Evolutionary conservation across 805 yeast genomes (phyloP).

Genomic region (Starmerella bombicola): DNA sequence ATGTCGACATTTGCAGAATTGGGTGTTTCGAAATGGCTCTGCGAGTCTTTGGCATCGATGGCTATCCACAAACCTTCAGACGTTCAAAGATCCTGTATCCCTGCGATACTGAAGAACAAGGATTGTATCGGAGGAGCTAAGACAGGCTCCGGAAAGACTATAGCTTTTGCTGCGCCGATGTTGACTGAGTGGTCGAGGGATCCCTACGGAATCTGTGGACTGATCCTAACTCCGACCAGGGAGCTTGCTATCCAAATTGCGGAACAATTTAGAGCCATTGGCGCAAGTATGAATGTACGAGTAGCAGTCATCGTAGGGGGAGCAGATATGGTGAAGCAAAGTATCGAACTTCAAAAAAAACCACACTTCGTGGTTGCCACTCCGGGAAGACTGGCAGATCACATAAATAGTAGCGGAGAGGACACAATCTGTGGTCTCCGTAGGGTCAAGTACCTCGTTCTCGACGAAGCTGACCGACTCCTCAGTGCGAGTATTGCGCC

Average conservation of each 20-base stretch:
- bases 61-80: slow-evolving; percentile 70
- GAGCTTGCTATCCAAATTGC: slow-evolving; percentile 95
- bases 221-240: slow-evolving; percentile 75
- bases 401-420: slow-evolving; percentile 73
- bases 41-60: slow-evolving; percentile 70
- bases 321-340: slow-evolving; percentile 81
- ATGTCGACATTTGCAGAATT: slow-evolving; percentile 39
- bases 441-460: slow-evolving; percentile 65
- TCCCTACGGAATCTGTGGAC: slow-evolving; percentile 84
- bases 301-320: slow-evolving; percentile 89
- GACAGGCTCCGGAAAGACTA: slow-evolving; percentile 96
- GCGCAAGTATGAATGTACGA: slow-evolving; percentile 74
- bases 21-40: slow-evolving; percentile 79
- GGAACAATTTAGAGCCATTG: slow-evolving; percentile 88
- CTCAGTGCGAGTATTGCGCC: slow-evolving; percentile 72
- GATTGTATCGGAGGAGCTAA: slow-evolving; percentile 98
- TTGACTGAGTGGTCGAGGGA: slow-evolving; percentile 87
- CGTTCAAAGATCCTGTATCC: slow-evolving; percentile 82
- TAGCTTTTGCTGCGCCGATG: slow-evolving; percentile 98
- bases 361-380: slow-evolving; percentile 96
- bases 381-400: slow-evolving; percentile 93
- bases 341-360: slow-evolving; percentile 60
- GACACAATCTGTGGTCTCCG: slow-evolving; percentile 72
- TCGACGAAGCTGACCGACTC: slow-evolving; percentile 93
- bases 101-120: slow-evolving; percentile 65